phyloP scores from a whole-genome alignment of 2,329 filamentous ascomycete genomes.

The Monilinia fructicola region DNA sequence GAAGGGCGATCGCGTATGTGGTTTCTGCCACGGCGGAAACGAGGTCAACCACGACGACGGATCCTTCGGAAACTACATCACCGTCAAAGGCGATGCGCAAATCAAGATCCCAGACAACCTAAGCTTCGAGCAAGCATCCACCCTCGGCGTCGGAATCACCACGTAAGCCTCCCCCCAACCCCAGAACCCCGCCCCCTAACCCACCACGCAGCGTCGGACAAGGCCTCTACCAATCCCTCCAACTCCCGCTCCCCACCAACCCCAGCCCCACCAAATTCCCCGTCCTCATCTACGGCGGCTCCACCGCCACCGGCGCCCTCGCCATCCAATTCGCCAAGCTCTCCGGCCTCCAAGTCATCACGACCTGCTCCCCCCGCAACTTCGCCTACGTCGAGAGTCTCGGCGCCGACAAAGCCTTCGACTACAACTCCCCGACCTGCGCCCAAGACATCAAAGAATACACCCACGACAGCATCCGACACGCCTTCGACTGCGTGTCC shows the following conservation, averaged over 20 bases:
- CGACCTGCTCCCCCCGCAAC: constrained; percentile 50
- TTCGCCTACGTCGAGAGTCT: constrained; percentile 48
- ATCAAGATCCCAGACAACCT: constrained; percentile 48
- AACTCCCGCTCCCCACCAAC: constrained; percentile 48
- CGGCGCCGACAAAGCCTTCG: constrained; percentile 48
- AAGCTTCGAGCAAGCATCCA: constrained; percentile 49
- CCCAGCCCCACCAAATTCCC: constrained; percentile 43
- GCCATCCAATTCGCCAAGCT: constrained; percentile 52
- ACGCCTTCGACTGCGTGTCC: constrained; percentile 52
- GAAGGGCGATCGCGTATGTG: constrained; percentile 50
- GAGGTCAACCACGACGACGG: constrained; percentile 45
- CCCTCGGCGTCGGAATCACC: constrained; percentile 35
- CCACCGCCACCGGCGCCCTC: constrained; percentile 51
- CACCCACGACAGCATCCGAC: constrained; percentile 46
- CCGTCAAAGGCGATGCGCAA: constrained; percentile 44
- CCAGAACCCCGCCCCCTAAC: constrained; percentile 27
- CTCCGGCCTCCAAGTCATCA: constrained; percentile 43
- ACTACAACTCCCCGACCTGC: constrained; percentile 50
- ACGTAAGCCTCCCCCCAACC: constrained; percentile 30
- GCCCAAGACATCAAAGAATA: constrained; percentile 48
- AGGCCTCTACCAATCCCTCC: constrained; percentile 49
- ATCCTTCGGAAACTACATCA: constrained; percentile 39
- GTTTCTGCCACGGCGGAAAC: constrained; percentile 45
- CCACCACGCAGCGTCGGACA: constrained; percentile 46
- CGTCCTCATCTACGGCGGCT: constrained; percentile 52